Conservation (phyloP, 768 basidiomycete species). For the Agaricus subrufescens region DNA sequence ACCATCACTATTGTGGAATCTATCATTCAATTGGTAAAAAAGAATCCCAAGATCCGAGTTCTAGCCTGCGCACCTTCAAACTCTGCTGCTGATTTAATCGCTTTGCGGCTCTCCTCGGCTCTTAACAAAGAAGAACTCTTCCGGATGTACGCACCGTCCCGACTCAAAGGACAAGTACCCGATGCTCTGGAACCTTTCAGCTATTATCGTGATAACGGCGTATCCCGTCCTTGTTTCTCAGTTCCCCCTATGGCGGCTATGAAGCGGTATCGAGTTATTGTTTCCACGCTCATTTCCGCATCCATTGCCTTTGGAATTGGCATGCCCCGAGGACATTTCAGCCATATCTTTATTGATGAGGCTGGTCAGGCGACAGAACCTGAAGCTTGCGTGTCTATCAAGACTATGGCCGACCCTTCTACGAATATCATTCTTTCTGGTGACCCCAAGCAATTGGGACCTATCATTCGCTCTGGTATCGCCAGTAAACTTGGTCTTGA, state of each 20-base stretch:
- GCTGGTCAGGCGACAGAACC: constrained; percentile 72
- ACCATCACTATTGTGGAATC: constrained; percentile 61
- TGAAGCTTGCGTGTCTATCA: constrained; percentile 58
- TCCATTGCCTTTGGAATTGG: constrained; percentile 53
- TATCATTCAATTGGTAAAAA: constrained; percentile 44
- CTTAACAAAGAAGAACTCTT: constrained; percentile 37
- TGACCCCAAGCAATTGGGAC: constrained; percentile 70
- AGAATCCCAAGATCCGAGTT: constrained; percentile 35
- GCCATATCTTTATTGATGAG: constrained; percentile 68
- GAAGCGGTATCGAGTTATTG: constrained; percentile 46
- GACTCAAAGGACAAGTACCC: constrained; percentile 40
- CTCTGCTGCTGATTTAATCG: constrained; percentile 59
- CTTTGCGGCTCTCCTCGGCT: constrained; percentile 31
- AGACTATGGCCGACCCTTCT: constrained; percentile 45
- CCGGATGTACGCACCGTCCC: constrained; percentile 51
- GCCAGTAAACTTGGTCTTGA: constrained; percentile 55
- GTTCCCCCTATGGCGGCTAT: constrained; percentile 33
- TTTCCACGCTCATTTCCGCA: constrained; percentile 63
- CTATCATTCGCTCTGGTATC: constrained; percentile 55
- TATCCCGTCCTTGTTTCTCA: constrained; percentile 25
- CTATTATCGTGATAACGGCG: constrained; percentile 24
- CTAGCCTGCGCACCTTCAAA: constrained; percentile 64
- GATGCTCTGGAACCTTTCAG: constrained; percentile 36
- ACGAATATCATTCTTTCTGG: constrained; percentile 65
- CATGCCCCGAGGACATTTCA: constrained; percentile 55